These are phyloP conservation scores for Neoboletus brunneissimus DNA, from an alignment of 768 basidiomycete species.

Conservation along the genomic window DNA sequence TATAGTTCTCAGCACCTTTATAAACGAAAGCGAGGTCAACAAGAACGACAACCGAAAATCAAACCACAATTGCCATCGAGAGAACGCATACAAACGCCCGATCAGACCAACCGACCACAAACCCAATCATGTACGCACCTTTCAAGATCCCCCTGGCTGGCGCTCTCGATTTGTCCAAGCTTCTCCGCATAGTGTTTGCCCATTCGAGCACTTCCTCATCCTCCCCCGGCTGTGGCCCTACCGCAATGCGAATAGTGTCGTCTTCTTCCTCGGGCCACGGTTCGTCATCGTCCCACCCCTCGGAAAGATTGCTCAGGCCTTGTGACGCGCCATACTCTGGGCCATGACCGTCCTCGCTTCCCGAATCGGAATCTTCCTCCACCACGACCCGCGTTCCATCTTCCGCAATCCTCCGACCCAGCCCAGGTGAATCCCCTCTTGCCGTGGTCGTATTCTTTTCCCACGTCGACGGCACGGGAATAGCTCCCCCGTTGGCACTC, in stretches of 20 bases:
- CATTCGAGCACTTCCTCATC: slow-evolving; percentile 70
- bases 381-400: slow-evolving; percentile 64
- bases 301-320: slow-evolving; percentile 46
- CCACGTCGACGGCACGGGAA: slow-evolving; percentile 62
- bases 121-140: slow-evolving; percentile 32
- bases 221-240: slow-evolving; percentile 31
- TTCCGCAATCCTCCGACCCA: slow-evolving; percentile 50
- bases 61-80: neutral
- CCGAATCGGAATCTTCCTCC: slow-evolving; percentile 69
- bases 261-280: slow-evolving; percentile 72
- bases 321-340: slow-evolving; percentile 33
- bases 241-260: slow-evolving; percentile 61
- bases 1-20: slow-evolving; percentile 66
- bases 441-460: slow-evolving; percentile 76
- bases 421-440: slow-evolving; percentile 45
- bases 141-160: slow-evolving; percentile 90
- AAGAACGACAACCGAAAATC: neutral
- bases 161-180: slow-evolving; percentile 59
- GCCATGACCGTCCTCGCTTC: slow-evolving; percentile 49
- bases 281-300: slow-evolving; percentile 78
- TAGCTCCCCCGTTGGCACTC: slow-evolving; percentile 27
- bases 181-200: slow-evolving; percentile 72
- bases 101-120: slow-evolving; percentile 8
- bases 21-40: neutral
- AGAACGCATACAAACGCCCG: neutral